Conservation (phyloP, 2,329 filamentous ascomycete species). For the Anthostomella pinea region DNA sequence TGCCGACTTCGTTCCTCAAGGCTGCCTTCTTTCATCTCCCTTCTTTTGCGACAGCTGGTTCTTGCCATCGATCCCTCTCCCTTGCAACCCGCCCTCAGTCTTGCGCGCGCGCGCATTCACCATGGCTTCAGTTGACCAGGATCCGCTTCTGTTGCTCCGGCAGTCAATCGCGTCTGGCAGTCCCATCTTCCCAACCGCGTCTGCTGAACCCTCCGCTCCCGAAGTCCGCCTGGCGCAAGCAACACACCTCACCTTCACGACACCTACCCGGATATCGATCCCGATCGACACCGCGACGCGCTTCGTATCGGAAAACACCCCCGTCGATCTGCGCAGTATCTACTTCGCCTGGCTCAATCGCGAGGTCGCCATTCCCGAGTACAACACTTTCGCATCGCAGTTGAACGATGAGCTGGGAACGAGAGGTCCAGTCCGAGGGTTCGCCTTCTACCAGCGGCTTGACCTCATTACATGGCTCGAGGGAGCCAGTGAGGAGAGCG, state of each 20-base stretch:
- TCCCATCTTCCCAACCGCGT: conserved; percentile 71
- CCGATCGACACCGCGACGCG: conserved; percentile 74
- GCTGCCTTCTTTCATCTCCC: conserved; percentile 1
- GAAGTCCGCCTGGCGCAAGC: conserved; percentile 69
- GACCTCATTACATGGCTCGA: conserved; percentile 93
- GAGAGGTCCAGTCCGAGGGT: conserved; percentile 72
- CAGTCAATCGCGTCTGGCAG: conserved; percentile 72
- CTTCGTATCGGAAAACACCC: conserved; percentile 73
- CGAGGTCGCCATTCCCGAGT: conserved; percentile 84
- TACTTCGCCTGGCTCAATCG: conserved; percentile 96
- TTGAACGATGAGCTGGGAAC: conserved; percentile 75
- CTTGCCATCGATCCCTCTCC: background rate
- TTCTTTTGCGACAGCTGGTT: background rate
- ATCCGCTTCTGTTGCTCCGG: conserved; percentile 81
- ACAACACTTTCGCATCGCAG: conserved; percentile 78
- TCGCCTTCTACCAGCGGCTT: conserved; percentile 86
- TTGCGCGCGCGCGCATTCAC: conserved; percentile 18
- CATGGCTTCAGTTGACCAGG: conserved; percentile 63
- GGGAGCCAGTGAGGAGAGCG: conserved; percentile 83
- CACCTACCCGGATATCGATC: conserved; percentile 58
- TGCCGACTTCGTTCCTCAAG: conserved; percentile 6
- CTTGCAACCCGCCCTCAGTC: conserved; percentile 1
- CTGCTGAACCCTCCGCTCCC: conserved; percentile 59
- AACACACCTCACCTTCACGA: conserved; percentile 73
- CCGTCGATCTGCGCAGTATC: conserved; percentile 86